Base-by-base conservation (phyloP, 108 stramenopile genomes). In the Pseudonitzschia delicatissima region DNA sequence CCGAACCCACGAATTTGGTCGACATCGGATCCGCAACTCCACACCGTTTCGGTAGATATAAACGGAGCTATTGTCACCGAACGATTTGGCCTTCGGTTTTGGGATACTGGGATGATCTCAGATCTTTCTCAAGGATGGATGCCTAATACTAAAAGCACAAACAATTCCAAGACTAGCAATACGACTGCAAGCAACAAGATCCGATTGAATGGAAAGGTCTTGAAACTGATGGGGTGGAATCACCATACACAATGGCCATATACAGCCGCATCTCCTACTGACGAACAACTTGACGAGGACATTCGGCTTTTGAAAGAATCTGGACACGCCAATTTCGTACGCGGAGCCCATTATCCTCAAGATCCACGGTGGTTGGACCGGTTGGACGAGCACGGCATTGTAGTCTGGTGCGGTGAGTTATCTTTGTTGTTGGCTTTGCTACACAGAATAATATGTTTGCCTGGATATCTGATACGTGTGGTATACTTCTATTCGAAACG, bases 301-400 rank as follows among this genome's bases (percentile, higher is more conserved):
- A 9, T 80, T 15, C 6, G 18, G 35, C 57, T 76, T 15, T 34
- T 80, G 17, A 53, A 45, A 23, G 39, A 52, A 32, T 5, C 20
- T 12, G 73, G 73, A 32, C 42, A 59, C 25, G 52, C 69, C 29
- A 80, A 80, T 50, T 76, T 55, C 63, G 74, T 80, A 1, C 74
- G 79, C 18, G 79, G 79, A 11, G 79, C 79, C 2, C 79, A 80
- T 35, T 80, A 80, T 57, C 79, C 79, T 9, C 79, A 80, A 57
- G 74, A 80, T 60, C 74, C 71, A 12, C 74, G 74, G 7, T 80
- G 74, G 74, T 53, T 80, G 45, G 79, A 80, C 64, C 64, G 45
- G 23, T 47, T 80, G 45, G 79, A 80, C 58, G 79, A 76, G 45
- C 42, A 13, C 17, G 79, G 79, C 15, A 37, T 80, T 17, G 71